Conservation (phyloP, 441 rosid genomes). For the Bocquillonia castaneifolia region DNA sequence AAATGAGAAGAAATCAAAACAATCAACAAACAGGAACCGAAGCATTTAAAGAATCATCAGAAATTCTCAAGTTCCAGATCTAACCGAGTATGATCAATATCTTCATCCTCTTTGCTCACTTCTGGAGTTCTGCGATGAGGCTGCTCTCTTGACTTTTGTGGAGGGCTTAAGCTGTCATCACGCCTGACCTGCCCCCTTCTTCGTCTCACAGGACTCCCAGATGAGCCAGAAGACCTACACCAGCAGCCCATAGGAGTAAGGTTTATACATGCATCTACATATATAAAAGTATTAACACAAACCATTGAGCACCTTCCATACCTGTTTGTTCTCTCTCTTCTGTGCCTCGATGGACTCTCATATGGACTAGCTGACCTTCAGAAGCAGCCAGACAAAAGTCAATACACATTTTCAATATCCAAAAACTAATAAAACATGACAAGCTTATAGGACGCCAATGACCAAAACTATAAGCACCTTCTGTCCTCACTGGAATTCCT, state of each 20-base stretch:
- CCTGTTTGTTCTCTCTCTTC: slow-evolving; percentile 22
- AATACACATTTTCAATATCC: slow-evolving; percentile 7
- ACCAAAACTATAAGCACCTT: slow-evolving; percentile 30
- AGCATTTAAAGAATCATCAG: slow-evolving; percentile 1
- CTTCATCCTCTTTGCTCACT: slow-evolving; percentile 30
- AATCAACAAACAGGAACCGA: background rate
- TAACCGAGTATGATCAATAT: slow-evolving; percentile 33
- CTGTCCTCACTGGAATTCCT: slow-evolving; percentile 27
- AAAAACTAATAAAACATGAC: background rate
- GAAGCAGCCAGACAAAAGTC: slow-evolving; percentile 7
- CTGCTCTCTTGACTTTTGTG: slow-evolving; percentile 30
- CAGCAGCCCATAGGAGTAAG: background rate
- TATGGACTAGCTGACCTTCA: slow-evolving; percentile 31
- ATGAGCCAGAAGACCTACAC: slow-evolving; percentile 30
- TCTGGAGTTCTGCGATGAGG: slow-evolving; percentile 29
- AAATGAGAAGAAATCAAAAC: slow-evolving; percentile 11
- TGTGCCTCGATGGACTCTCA: slow-evolving; percentile 31
- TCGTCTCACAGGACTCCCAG: slow-evolving; percentile 32
- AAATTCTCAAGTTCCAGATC: slow-evolving; percentile 12
- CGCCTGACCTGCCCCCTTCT: slow-evolving; percentile 18
- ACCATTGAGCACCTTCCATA: slow-evolving; percentile 1
- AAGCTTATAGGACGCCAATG: background rate
- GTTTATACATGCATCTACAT: no score
- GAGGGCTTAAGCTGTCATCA: slow-evolving; percentile 31
- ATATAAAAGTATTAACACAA: background rate